Evolutionary conservation across 805 yeast species (phyloP).

Genomic region (Saturnispora mendoncae): DNA sequence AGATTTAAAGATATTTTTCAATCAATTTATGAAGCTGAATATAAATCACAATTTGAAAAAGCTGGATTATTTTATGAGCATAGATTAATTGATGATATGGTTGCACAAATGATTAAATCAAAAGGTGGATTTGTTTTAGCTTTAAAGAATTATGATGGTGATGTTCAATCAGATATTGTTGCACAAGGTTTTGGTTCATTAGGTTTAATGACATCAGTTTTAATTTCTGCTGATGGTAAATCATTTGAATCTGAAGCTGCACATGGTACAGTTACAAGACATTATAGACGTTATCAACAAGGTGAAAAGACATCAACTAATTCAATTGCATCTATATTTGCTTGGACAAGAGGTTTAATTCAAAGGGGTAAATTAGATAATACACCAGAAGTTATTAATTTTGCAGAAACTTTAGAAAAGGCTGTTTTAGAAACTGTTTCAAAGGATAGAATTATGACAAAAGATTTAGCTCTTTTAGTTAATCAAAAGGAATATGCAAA

Average conservation of each 20-base stretch:
- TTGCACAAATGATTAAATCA: conserved; percentile 80
- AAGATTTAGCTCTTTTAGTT: conserved; percentile 64
- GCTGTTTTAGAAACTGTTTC: conserved; percentile 68
- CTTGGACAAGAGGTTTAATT: conserved; percentile 78
- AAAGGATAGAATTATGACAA: conserved; percentile 70
- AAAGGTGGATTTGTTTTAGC: conserved; percentile 78
- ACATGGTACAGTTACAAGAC: conserved; percentile 84
- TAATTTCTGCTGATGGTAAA: conserved; percentile 78
- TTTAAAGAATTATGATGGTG: conserved; percentile 79
- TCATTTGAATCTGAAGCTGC: conserved; percentile 85
- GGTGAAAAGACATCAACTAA: conserved; percentile 80
- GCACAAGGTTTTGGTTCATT: conserved; percentile 84
- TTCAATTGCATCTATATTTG: conserved; percentile 78
- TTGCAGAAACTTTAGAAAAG: conserved; percentile 56
- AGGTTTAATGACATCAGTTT: conserved; percentile 77
- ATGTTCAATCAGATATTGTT: conserved; percentile 76
- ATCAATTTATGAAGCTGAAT: conserved; percentile 49
- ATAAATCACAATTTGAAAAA: conserved; percentile 48
- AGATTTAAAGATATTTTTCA: conserved; percentile 75
- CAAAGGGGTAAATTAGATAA: conserved; percentile 73
- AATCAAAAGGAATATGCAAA: conserved; percentile 57
- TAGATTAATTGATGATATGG: conserved; percentile 81
- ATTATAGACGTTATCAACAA: conserved; percentile 70
- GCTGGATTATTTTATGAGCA: conserved; percentile 67
- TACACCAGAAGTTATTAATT: conserved; percentile 61